These are phyloP conservation scores for Conticribra guillardii DNA, from an alignment of 108 stramenopile species.

Conservation along the genomic window DNA sequence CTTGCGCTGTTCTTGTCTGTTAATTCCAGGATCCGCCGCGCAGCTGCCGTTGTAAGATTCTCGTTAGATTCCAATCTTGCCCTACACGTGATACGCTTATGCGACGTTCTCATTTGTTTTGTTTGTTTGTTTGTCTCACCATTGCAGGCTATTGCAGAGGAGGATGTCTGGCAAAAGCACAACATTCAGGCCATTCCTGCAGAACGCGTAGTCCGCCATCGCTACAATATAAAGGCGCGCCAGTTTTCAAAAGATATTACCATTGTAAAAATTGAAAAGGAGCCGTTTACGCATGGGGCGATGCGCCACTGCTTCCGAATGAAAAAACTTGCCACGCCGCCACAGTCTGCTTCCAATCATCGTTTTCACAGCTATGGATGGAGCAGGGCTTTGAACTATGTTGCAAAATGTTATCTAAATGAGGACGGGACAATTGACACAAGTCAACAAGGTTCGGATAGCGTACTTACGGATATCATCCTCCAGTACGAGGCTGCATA, in stretches of 20 bases:
- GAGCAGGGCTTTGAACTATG: constrained; percentile 74
- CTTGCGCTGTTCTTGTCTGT: too few relatives aligned
- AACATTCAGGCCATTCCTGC: constrained; percentile 69
- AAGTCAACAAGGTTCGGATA: constrained; percentile 59
- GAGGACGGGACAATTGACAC: constrained; percentile 56
- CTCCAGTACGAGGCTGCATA: constrained; percentile 80
- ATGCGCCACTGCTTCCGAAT: constrained; percentile 84
- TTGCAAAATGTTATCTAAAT: constrained; percentile 69
- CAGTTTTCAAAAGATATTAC: constrained; percentile 65
- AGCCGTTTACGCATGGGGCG: constrained; percentile 80
- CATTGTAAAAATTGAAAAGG: constrained; percentile 73
- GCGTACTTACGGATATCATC: constrained; percentile 72
- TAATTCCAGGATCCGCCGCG: constrained; percentile 12
- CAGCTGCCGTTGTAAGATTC: constrained; percentile 18
- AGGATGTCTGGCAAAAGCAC: constrained; percentile 74
- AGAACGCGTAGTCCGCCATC: constrained; percentile 75
- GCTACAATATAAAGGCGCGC: constrained; percentile 62
- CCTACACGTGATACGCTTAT: not conserved
- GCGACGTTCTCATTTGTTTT: not conserved
- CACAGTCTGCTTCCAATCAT: constrained; percentile 68
- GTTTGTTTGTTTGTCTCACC: not conserved
- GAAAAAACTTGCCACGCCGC: constrained; percentile 79
- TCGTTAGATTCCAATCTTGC: not conserved
- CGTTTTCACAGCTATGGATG: constrained; percentile 79
- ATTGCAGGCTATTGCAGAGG: constrained; percentile 58